These are phyloP conservation scores for Diddensiella transvaalensis DNA, from an alignment of 805 yeast species.

Conservation along the genomic window DNA sequence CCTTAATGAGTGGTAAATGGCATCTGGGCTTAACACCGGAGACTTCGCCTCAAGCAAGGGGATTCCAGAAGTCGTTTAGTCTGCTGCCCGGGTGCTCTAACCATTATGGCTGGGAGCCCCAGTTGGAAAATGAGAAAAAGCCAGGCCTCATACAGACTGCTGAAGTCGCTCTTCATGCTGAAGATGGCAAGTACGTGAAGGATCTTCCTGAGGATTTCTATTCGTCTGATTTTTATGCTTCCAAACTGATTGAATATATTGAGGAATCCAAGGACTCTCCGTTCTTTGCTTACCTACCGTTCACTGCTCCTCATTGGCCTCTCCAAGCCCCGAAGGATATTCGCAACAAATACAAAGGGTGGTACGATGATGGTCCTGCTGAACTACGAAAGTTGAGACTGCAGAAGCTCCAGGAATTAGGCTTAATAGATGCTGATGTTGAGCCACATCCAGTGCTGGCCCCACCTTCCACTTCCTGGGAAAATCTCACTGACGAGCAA, in stretches of 20 bases:
- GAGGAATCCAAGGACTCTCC: constrained; percentile 35
- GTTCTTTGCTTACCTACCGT: constrained; percentile 54
- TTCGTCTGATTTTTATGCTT: constrained; percentile 44
- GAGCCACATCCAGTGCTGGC: constrained; percentile 34
- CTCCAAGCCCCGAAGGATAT: constrained; percentile 53
- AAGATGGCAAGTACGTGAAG: constrained; percentile 36
- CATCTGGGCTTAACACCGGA: constrained; percentile 49
- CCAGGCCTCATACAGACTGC: constrained; percentile 20
- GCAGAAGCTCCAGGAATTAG: constrained; percentile 40
- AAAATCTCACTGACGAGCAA: constrained; percentile 39
- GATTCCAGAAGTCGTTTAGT: constrained; percentile 49
- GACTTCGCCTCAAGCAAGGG: constrained; percentile 48
- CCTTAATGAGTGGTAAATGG: constrained; percentile 58
- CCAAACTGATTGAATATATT: constrained; percentile 40
- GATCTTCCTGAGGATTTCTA: constrained; percentile 45
- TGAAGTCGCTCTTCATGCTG: constrained; percentile 35
- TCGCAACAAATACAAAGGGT: constrained; percentile 46
- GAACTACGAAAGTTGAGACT: constrained; percentile 41
- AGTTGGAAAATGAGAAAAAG: constrained; percentile 3
- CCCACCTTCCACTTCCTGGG: constrained; percentile 43
- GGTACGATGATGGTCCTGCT: constrained; percentile 41
- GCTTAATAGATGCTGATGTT: constrained; percentile 42
- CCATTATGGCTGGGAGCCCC: constrained; percentile 46
- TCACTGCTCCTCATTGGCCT: constrained; percentile 69
- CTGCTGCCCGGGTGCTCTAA: constrained; percentile 57